These are phyloP conservation scores for Tetrahymena borealis DNA, from an alignment of 73 alveolate species.

Conservation along the genomic window DNA sequence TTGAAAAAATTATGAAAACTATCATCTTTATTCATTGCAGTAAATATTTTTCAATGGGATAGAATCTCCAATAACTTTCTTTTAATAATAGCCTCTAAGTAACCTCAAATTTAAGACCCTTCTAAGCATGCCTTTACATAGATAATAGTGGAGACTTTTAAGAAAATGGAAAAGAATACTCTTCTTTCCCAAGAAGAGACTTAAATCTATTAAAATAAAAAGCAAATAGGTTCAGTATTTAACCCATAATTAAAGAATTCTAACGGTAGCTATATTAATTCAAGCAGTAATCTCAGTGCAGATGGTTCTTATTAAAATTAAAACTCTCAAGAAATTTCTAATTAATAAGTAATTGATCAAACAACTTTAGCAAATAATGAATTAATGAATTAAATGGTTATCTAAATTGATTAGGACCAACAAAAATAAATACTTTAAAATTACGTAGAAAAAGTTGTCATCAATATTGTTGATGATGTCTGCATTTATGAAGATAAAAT, in stretches of 20 bases:
- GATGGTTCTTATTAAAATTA: too few relatives aligned
- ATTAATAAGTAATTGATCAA: too few relatives aligned
- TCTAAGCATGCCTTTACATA: not conserved
- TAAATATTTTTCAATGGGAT: not conserved
- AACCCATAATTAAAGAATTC: not conserved
- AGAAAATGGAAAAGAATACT: not conserved
- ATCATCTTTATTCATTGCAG: not conserved
- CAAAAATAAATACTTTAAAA: not conserved
- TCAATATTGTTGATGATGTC: not conserved
- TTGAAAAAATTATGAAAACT: not conserved
- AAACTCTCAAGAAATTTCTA: too few relatives aligned
- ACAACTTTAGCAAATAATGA: not conserved
- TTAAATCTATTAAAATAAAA: not conserved
- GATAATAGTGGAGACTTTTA: not conserved
- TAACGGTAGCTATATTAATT: not conserved
- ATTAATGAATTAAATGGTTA: not conserved
- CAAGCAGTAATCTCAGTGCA: not conserved
- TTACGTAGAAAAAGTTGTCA: not conserved
- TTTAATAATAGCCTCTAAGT: not conserved
- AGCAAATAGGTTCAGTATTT: not conserved
- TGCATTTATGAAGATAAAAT: not conserved
- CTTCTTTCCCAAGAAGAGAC: not conserved
- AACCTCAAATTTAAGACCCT: not conserved
- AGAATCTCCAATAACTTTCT: too few relatives aligned
- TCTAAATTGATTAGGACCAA: not conserved